Evolutionary conservation across 2,329 filamentous ascomycete genomes (phyloP).

Genomic region (Zarea fungicola): DNA sequence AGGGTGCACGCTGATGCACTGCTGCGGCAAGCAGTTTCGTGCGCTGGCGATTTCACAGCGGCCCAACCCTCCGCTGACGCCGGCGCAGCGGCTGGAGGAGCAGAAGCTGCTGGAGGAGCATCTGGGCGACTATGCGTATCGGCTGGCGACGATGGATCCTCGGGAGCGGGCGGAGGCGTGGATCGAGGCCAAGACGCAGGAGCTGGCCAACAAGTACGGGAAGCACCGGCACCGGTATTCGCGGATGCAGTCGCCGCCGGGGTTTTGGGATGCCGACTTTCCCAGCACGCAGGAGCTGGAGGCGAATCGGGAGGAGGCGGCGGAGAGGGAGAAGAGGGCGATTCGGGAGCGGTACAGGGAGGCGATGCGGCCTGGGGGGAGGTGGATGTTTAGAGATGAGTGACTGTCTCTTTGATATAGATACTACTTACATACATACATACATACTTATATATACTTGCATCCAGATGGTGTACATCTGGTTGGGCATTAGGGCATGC

Average conservation of each 20-base stretch:
- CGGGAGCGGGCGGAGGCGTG: slow-evolving; percentile 62
- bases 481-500: too few species aligned
- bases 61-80: slow-evolving; percentile 31
- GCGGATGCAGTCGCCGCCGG: slow-evolving; percentile 69
- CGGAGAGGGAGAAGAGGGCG: slow-evolving; percentile 55
- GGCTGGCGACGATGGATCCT: slow-evolving; percentile 50
- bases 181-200: slow-evolving; percentile 67
- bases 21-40: slow-evolving; percentile 69
- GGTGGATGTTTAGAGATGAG: slow-evolving; percentile 81
- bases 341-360: slow-evolving; percentile 73
- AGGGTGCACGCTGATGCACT: slow-evolving; percentile 69
- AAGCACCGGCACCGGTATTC: slow-evolving; percentile 72
- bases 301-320: slow-evolving; percentile 59
- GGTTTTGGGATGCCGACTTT: slow-evolving; percentile 89
- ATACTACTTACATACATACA: not conserved
- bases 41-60: slow-evolving; percentile 55
- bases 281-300: slow-evolving; percentile 78
- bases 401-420: slow-evolving; percentile 25
- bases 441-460: not conserved
- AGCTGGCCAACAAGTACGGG: slow-evolving; percentile 69
- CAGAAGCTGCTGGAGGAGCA: slow-evolving; percentile 49
- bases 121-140: slow-evolving; percentile 54
- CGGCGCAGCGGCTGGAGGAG: slow-evolving; percentile 36
- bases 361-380: slow-evolving; percentile 69
- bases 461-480: too few species aligned